These are phyloP conservation scores for Scheffersomyces ergatensis DNA, from an alignment of 805 yeast species.

Conservation along the genomic window DNA sequence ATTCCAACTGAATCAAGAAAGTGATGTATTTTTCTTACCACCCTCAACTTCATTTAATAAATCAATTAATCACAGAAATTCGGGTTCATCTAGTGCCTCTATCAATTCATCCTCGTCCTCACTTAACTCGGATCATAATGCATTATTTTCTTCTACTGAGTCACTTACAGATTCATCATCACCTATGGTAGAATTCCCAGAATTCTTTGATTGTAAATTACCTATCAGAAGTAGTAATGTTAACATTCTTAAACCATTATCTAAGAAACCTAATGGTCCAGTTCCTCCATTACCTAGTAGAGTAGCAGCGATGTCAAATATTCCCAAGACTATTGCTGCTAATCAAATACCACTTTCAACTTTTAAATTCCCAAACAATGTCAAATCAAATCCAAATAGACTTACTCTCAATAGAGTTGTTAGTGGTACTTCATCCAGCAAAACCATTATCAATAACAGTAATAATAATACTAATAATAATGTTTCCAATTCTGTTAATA, in stretches of 20 bases:
- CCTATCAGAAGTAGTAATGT: not conserved
- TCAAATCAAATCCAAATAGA: not conserved
- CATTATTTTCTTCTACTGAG: constrained; percentile 26
- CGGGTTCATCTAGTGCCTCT: constrained; percentile 20
- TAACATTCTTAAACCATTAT: constrained; percentile 8
- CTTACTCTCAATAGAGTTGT: not conserved
- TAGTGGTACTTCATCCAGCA: not conserved
- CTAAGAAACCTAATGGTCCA: constrained; percentile 12
- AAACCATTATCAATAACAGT: not conserved
- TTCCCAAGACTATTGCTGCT: not conserved
- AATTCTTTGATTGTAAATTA: constrained; percentile 18
- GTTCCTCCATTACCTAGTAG: constrained; percentile 10
- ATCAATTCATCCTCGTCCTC: constrained; percentile 30
- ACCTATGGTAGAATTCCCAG: constrained; percentile 22
- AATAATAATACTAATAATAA: not conserved
- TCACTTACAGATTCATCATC: constrained; percentile 25
- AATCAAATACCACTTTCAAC: not conserved
- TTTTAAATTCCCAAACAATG: not conserved
- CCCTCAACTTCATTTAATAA: constrained; percentile 22
- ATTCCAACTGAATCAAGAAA: constrained; percentile 8
- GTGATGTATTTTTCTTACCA: constrained; percentile 18
- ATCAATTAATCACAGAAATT: constrained; percentile 10
- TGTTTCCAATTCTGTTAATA: not conserved
- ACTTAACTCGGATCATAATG: constrained; percentile 6
- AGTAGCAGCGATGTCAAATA: not conserved